Base-by-base conservation (phyloP, 768 basidiomycete genomes). In the Russula dissimulans region DNA sequence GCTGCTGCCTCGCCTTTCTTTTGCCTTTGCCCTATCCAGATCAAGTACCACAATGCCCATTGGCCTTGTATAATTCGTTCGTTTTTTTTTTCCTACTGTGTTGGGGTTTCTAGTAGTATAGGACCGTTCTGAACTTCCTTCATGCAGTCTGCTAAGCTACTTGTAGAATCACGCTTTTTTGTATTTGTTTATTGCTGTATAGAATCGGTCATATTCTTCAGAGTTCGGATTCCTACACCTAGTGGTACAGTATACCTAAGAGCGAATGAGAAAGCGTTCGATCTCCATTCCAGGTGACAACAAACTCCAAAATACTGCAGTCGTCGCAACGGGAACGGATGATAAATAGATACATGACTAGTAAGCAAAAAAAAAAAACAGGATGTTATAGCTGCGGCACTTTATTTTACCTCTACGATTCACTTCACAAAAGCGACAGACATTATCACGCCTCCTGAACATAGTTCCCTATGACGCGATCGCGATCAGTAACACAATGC, bases 391-490 rank as follows among this genome's bases (percentile, higher is more conserved):
- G 10, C 31, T 34, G 48, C 12, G 11, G 41, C 44, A 55, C 38
- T 34, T 53, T 49, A 55, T 29, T 34, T 53, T 34, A 53, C 41
- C 32, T 61, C 55, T 61, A 61, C 45, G n/a, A 36, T 29, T 42
- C n/a, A 48, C 52, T 14, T 29, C 15, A 22, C 8, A 15, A 51
- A 42, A 32, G 41, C 36, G 41, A 31, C 7, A 26, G 14, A 6
- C 11, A 32, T 31, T 3, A 18, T 69, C 67, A 78, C 42, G 76
- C 73, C 38, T 84, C 82, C 67, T 85, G 83, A 26, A 87, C 85
- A 69, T 86, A 85, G 69, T 86, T 86, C 29, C 85, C 85, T 86
- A 61, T 5, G 55, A 26, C 32, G 4, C 11, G 50, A 44, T 56
- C 29, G 47, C 39, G 34, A 17, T 56, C 46, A 57, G 56, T 32